These are phyloP conservation scores for Danielia oregonensis DNA, from an alignment of 805 yeast species.

Conservation along the genomic window DNA sequence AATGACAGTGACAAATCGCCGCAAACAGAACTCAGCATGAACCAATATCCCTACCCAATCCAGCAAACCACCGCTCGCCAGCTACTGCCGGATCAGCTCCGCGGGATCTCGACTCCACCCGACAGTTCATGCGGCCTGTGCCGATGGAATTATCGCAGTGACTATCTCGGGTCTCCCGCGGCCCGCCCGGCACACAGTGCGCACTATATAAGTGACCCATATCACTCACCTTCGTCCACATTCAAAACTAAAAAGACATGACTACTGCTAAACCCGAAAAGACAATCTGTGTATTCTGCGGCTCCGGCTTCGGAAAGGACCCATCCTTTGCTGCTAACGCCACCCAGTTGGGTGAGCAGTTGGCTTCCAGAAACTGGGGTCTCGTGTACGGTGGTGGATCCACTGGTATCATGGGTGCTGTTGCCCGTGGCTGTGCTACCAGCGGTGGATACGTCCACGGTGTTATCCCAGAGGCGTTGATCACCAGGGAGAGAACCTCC, in stretches of 20 bases:
- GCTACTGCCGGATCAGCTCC: too few species aligned
- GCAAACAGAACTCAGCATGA: too few species aligned
- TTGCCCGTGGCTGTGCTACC: conserved; percentile 60
- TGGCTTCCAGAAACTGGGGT: conserved; percentile 64
- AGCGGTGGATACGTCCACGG: conserved; percentile 75
- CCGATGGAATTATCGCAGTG: too few species aligned
- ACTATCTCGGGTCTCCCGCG: conserved; percentile 1
- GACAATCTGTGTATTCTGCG: conserved; percentile 80
- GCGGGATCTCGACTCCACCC: too few species aligned
- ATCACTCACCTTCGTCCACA: not conserved
- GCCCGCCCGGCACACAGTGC: conserved; percentile 1
- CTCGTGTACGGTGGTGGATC: conserved; percentile 90
- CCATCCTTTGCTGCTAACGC: conserved; percentile 51
- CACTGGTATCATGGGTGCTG: conserved; percentile 76
- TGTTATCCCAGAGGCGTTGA: conserved; percentile 79
- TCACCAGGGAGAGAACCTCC: conserved; percentile 62
- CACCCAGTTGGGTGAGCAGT: conserved; percentile 50
- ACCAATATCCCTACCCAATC: too few species aligned
- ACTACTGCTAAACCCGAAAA: conserved; percentile 29
- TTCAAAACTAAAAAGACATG: too few species aligned
- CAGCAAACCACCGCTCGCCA: too few species aligned
- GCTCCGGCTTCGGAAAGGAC: conserved; percentile 69
- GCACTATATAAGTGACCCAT: conserved; percentile 1
- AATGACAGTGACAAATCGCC: too few species aligned
- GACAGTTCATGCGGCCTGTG: too few species aligned